Conservation (phyloP, 805 yeast genomes). For the Debaryomyces tyrocola region DNA sequence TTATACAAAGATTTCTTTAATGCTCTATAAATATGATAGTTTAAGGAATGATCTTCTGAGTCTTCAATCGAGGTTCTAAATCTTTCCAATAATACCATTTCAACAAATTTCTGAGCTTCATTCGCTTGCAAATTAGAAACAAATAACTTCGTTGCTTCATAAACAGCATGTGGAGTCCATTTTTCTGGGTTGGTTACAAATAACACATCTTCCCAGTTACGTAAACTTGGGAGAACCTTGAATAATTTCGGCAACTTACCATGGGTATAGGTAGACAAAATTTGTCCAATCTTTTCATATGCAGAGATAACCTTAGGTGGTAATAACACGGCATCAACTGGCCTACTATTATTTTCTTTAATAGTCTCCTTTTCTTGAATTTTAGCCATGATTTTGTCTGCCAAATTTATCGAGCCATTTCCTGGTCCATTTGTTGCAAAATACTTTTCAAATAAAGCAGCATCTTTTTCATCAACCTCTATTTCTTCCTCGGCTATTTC, state of each 20-base stretch:
- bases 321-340: conserved; percentile 72
- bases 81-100: conserved; percentile 64
- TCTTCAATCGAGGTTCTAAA: conserved; percentile 72
- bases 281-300: conserved; percentile 85
- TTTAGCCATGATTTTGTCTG: conserved; percentile 92
- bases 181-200: conserved; percentile 88
- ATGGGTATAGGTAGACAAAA: conserved; percentile 85
- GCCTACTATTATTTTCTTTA: conserved; percentile 36
- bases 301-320: conserved; percentile 98
- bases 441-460: conserved; percentile 79
- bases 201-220: conserved; percentile 93
- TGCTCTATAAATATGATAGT: conserved; percentile 91
- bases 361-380: conserved; percentile 67
- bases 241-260: conserved; percentile 96
- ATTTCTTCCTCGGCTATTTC: conserved; percentile 55
- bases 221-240: conserved; percentile 89
- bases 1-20: conserved; percentile 91
- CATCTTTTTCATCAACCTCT: conserved; percentile 77
- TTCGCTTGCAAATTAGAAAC: conserved; percentile 85
- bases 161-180: conserved; percentile 95
- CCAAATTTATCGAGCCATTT: conserved; percentile 63
- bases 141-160: conserved; percentile 92
- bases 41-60: conserved; percentile 72
- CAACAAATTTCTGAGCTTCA: conserved; percentile 85
- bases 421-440: conserved; percentile 34